Percentiles rank a stretch among this genome's conserved stretches.
Conservation (phyloP, 305 asterid species). For the Striga hermonthica region DNA sequence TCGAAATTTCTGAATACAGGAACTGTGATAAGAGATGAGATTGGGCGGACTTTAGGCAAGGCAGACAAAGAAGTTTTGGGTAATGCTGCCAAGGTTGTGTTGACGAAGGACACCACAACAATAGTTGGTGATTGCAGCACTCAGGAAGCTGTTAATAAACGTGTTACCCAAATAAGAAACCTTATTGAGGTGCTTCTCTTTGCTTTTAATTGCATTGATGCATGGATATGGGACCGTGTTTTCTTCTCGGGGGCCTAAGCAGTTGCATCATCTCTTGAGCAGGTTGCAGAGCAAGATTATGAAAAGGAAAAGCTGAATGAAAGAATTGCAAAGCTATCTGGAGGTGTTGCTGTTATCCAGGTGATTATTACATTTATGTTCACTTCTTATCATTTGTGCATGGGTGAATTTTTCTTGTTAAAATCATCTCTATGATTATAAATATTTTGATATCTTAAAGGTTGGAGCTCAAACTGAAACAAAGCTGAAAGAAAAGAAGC, state of each 20-base stretch:
- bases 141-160: slow-evolving; percentile 74
- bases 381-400: not conserved
- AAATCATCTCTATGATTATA: not conserved
- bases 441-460: slow-evolving; percentile 36
- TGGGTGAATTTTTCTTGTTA: not conserved
- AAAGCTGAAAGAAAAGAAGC: slow-evolving; percentile 84
- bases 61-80: slow-evolving; percentile 86
- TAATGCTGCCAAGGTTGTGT: slow-evolving; percentile 80
- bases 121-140: slow-evolving; percentile 94
- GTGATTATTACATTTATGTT: slow-evolving; percentile 30
- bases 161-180: slow-evolving; percentile 70
- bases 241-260: slow-evolving; percentile 8
- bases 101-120: slow-evolving; percentile 72
- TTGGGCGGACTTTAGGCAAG: slow-evolving; percentile 68
- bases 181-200: slow-evolving; percentile 59
- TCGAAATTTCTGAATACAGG: slow-evolving; percentile 38
- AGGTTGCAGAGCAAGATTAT: slow-evolving; percentile 84
- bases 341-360: slow-evolving; percentile 95
- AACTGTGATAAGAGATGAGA: slow-evolving; percentile 81
- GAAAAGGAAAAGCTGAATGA: slow-evolving; percentile 75
- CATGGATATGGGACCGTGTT: not conserved
- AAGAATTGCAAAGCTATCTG: slow-evolving; percentile 89
- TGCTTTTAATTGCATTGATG: not conserved
- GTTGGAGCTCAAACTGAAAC: slow-evolving; percentile 97
- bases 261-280: slow-evolving; percentile 21